Evolutionary conservation across 352 stramenopile species (phyloP).

Genomic region (Globisporangium radiosum): DNA sequence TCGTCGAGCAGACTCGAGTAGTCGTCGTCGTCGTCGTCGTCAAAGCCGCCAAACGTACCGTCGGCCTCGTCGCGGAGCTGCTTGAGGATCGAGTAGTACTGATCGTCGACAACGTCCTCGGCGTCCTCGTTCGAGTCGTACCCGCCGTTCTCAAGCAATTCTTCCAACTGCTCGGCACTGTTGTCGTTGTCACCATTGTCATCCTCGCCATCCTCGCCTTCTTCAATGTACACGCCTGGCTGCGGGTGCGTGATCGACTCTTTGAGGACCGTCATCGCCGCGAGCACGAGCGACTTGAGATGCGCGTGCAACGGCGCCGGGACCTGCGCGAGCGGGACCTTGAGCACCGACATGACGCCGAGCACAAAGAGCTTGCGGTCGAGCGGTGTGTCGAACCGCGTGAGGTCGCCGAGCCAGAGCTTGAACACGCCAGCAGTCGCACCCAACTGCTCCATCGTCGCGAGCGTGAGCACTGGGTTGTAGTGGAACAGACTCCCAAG

Average conservation of each 20-base stretch:
- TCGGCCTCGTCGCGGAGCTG: slow-evolving; percentile 88
- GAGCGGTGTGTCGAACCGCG: slow-evolving; percentile 76
- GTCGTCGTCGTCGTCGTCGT: slow-evolving; percentile 94
- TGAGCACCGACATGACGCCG: slow-evolving; percentile 88
- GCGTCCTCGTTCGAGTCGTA: slow-evolving; percentile 87
- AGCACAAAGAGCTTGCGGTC: slow-evolving; percentile 92
- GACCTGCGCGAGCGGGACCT: slow-evolving; percentile 78
- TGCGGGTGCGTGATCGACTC: slow-evolving; percentile 58
- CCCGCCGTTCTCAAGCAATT: slow-evolving; percentile 87
- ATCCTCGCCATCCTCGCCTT: slow-evolving; percentile 47
- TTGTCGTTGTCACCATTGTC: slow-evolving; percentile 42
- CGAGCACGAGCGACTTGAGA: slow-evolving; percentile 83
- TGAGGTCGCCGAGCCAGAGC: slow-evolving; percentile 88
- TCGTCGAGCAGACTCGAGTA: slow-evolving; percentile 90
- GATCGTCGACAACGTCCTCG: slow-evolving; percentile 91
- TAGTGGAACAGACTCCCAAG: slow-evolving; percentile 92
- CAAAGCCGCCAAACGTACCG: slow-evolving; percentile 56
- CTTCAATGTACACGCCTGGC: slow-evolving; percentile 50
- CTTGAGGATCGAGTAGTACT: slow-evolving; percentile 92
- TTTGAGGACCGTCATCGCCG: slow-evolving; percentile 81
- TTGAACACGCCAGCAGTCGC: slow-evolving; percentile 88
- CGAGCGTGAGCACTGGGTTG: slow-evolving; percentile 87
- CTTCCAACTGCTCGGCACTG: slow-evolving; percentile 62
- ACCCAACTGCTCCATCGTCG: slow-evolving; percentile 82
- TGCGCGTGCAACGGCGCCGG: slow-evolving; percentile 81